These are phyloP conservation scores for Clitopilus hobsonii DNA, from an alignment of 768 basidiomycete species.

Conservation along the genomic window DNA sequence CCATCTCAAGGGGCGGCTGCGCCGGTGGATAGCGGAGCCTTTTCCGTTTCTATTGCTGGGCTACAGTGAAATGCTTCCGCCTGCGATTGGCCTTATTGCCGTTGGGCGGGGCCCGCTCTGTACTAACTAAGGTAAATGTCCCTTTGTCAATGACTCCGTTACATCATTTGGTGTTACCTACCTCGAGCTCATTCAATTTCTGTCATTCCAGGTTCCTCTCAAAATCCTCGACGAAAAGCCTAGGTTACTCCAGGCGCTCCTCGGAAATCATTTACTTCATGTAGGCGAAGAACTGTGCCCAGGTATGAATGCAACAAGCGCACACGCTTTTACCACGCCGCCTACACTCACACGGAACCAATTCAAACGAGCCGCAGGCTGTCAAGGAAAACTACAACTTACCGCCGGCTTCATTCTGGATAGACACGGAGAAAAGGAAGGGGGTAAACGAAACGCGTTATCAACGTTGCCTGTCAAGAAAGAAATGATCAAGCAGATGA, in stretches of 20 bases:
- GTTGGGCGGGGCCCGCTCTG: not conserved
- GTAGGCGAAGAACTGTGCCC: not conserved
- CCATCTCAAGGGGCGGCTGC: too few species aligned
- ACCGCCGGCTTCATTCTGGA: not conserved
- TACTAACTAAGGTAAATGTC: not conserved
- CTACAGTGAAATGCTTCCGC: not conserved
- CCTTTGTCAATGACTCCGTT: not conserved
- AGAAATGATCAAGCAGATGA: not conserved
- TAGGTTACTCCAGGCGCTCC: not conserved
- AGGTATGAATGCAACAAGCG: not conserved
- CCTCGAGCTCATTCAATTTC: not conserved
- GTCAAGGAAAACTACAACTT: not conserved
- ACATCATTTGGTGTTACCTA: not conserved
- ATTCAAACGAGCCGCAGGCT: not conserved
- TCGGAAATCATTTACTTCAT: not conserved
- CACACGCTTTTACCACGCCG: not conserved
- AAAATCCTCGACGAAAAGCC: not conserved
- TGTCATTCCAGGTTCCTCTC: not conserved
- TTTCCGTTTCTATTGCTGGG: too few species aligned
- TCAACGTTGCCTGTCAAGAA: not conserved
- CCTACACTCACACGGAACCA: not conserved
- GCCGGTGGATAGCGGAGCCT: too few species aligned
- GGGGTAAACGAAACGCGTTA: constrained; percentile 1
- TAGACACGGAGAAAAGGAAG: not conserved
- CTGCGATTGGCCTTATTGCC: not conserved